Evolutionary conservation across 768 basidiomycete genomes (phyloP), one percentile per base, ranked within the genome.

Genomic region (Tulasnella sp.): DNA sequence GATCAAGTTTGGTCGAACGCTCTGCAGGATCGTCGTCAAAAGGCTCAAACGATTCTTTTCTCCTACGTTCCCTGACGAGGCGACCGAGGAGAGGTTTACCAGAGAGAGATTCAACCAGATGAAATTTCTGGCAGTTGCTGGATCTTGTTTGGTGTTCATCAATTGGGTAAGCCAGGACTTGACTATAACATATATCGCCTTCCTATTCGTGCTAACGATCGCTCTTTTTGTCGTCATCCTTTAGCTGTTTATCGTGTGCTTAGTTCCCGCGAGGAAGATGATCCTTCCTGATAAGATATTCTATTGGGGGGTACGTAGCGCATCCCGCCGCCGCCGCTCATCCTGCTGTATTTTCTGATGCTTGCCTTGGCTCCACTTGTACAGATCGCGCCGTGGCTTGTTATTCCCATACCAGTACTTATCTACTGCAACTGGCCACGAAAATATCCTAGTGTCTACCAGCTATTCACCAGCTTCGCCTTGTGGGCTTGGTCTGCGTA

Each of bases 361-460:
- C 39, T 71, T 24, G 24, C n/a, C 39, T 71, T 16, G 19, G 8
- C 39, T 77, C 12, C 42, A 21, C n/a, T 7, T 39, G 76, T 14
- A n/a, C 72, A 56, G 73, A 62, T 56, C 40, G 76, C 36, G 77
- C 12, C 58, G 82, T 21, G 79, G 80, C 80, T 81, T 0, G 82
- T 84, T 68, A 36, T 85, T 6, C 85, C 84, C 1, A 78, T 85
- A 38, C 81, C 84, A n/a, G 74, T 84, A 77, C 80, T 85, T 80
- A 80, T 86, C 79, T 83, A 83, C 1, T 82, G 84, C 71, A 85
- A 86, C 81, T 78, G 82, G 71, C 86, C 86, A 1, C 80, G 71
- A 31, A 80, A 79, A 24, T 76, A 74, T 21, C 81, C 83, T 2
- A 79, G 80, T 18, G 34, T 82, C 19, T 87, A 85, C 80, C 85